These are phyloP conservation scores for Sergeia podlipaevii DNA, from an alignment of 208 protist genomes.

Conservation along the genomic window DNA sequence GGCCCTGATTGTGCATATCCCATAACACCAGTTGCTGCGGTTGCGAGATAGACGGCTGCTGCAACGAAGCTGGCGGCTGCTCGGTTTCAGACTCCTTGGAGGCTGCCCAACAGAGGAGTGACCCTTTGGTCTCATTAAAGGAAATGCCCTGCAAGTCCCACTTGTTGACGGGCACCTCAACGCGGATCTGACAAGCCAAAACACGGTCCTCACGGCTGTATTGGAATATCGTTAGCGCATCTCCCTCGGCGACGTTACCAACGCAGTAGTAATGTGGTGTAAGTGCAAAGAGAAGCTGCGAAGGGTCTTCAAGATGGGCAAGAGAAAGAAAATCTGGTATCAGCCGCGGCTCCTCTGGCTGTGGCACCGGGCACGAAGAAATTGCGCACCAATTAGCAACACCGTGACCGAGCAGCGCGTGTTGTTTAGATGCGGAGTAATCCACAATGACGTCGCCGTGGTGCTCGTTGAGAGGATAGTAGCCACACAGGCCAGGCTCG, in stretches of 20 bases:
- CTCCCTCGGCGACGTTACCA: conserved; percentile 31
- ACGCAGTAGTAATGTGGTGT: conserved; percentile 45
- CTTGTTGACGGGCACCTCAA: conserved; percentile 33
- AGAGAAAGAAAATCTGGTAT: conserved; percentile 75
- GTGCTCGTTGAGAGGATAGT: conserved; percentile 82
- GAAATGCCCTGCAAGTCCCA: conserved; percentile 43
- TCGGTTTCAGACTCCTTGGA: conserved; percentile 21
- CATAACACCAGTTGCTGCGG: conserved; percentile 47
- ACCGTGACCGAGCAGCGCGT: conserved; percentile 50
- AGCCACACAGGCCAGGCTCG: conserved; percentile 60
- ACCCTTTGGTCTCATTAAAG: conserved; percentile 38
- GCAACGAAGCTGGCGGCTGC: too few relatives aligned
- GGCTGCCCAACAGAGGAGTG: conserved; percentile 48
- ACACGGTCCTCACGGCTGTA: conserved; percentile 30
- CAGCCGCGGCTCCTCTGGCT: conserved; percentile 14
- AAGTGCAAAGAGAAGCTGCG: conserved; percentile 55
- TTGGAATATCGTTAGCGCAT: conserved; percentile 53
- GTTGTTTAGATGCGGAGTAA: conserved; percentile 43
- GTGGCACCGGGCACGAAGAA: conserved; percentile 33
- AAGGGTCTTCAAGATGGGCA: conserved; percentile 40
- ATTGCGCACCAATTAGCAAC: conserved; percentile 53
- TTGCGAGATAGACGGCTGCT: too few relatives aligned
- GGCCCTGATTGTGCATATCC: conserved; percentile 54
- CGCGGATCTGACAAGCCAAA: conserved; percentile 43
- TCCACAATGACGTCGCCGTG: conserved; percentile 75